phyloP scores from a whole-genome alignment of 1,284 basidiomycete genomes.

The Ganoderma resinaceum region DNA sequence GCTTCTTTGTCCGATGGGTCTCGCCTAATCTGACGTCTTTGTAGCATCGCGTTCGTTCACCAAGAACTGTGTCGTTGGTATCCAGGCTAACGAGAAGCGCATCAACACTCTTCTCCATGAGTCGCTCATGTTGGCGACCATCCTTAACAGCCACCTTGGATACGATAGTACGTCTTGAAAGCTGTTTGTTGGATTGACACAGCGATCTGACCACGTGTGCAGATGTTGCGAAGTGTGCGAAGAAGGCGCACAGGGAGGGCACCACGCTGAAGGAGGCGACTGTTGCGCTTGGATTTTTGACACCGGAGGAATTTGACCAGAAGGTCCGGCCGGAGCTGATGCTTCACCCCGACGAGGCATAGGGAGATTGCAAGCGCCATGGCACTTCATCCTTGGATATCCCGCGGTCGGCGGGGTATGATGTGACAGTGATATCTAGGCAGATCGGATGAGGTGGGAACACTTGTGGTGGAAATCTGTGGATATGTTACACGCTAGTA shows the following conservation, averaged over 20 bases:
- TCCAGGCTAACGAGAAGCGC: conserved; percentile 94
- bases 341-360: conserved; percentile 74
- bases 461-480: neutral
- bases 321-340: conserved; percentile 96
- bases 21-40: neutral
- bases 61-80: conserved; percentile 96
- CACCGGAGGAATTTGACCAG: conserved; percentile 92
- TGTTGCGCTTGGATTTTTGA: conserved; percentile 86
- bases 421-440: conserved; percentile 27
- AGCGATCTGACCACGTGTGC: conserved; percentile 23
- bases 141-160: conserved; percentile 91
- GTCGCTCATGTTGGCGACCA: conserved; percentile 96
- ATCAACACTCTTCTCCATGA: conserved; percentile 93
- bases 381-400: conserved; percentile 22
- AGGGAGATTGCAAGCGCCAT: conserved; percentile 14
- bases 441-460: conserved; percentile 16
- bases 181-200: conserved; percentile 8
- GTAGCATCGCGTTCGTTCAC: conserved; percentile 91
- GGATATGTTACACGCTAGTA: neutral
- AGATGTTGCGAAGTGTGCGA: conserved; percentile 98
- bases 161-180: conserved; percentile 83
- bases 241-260: conserved; percentile 99
- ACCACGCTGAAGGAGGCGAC: conserved; percentile 96
- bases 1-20: conserved; percentile 24
- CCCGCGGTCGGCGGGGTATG: conserved; percentile 21